Base-by-base conservation (phyloP, 148 eudicot genomes). In the Vaccinium vitisidaea region DNA sequence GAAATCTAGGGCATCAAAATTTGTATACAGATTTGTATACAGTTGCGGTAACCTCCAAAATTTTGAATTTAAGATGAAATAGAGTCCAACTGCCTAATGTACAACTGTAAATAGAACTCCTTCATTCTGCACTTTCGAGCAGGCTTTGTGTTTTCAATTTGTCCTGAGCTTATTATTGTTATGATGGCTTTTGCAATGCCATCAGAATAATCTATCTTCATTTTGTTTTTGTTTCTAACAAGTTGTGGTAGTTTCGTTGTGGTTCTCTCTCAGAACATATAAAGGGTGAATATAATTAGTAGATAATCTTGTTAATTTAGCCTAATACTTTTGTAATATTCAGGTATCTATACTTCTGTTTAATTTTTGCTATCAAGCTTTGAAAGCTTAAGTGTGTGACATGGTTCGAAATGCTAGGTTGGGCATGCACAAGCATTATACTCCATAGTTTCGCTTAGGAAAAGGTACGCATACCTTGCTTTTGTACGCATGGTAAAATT, bases 401-500 rank as follows among this genome's bases (percentile, higher is more conserved):
- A 50, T 50, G 53, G 53, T 50, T 50, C 12, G 19, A 58, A 3
- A 55, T 55, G 21, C 19, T 55, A 18, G 59, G 18, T 18, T 55
- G 46, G 46, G 46, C 6, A 43, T 43, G 46, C 46, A 43, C 46
- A 43, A 43, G 46, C 5, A 43, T 43, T 43, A 43, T 43, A 43
- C 46, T 43, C 46, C 46, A 43, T 43, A 4, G 46, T 55, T 55
- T 16, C 16, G 59, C 16, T 55, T 15, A 55, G 21, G 59, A 55
- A 55, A 55, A 55, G 16, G 59, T 55, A 54, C 58, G 4, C 58
- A 36, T 36, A 2, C 58, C 16, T 16, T 54, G 14, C 19, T 54
- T 81, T 90, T 82, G 67, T 86, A 58, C 86, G 89, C 70, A 81
- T 90, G 87, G 88, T 58, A 55, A 18, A 4, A 14, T 81, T 90